These are phyloP conservation scores for Trametes sp. DNA, from an alignment of 1,284 basidiomycete species.

Conservation along the genomic window DNA sequence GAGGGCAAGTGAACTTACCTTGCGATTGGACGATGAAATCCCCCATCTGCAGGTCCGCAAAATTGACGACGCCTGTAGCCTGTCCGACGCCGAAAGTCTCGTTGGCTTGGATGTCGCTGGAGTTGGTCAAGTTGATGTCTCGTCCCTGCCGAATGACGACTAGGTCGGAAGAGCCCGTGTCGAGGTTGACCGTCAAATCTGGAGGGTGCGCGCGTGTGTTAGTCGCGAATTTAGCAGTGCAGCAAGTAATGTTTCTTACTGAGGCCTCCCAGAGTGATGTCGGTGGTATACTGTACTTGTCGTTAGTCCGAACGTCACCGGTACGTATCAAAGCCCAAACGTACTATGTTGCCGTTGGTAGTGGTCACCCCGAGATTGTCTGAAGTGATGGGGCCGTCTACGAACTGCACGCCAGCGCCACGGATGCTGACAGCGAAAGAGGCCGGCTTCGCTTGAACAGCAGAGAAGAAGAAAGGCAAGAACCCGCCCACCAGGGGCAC, in stretches of 20 bases:
- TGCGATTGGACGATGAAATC: constrained; percentile 38
- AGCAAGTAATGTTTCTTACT: neutral
- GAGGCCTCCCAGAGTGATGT: constrained; percentile 21
- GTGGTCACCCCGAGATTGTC: constrained; percentile 7
- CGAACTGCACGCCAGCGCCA: neutral
- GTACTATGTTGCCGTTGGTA: constrained; percentile 1
- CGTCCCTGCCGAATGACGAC: constrained; percentile 4
- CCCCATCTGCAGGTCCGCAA: constrained; percentile 40
- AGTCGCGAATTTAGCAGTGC: too few relatives aligned
- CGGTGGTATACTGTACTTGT: constrained; percentile 12
- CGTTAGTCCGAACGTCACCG: neutral
- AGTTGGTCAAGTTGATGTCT: constrained; percentile 31
- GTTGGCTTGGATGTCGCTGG: constrained; percentile 26
- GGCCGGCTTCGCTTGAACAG: neutral
- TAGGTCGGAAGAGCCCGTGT: constrained; percentile 23
- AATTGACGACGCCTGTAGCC: constrained; percentile 34
- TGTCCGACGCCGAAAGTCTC: constrained; percentile 36
- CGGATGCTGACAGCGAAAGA: neutral
- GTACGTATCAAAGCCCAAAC: neutral
- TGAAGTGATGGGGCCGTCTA: neutral
- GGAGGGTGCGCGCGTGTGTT: neutral
- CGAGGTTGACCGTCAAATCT: constrained; percentile 21
- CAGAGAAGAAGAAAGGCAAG: neutral
- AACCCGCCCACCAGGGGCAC: constrained; percentile 10
- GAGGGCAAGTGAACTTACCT: constrained; percentile 30